phyloP scores from a whole-genome alignment of 768 basidiomycete genomes.

The Rhizopogon vinicolor region DNA sequence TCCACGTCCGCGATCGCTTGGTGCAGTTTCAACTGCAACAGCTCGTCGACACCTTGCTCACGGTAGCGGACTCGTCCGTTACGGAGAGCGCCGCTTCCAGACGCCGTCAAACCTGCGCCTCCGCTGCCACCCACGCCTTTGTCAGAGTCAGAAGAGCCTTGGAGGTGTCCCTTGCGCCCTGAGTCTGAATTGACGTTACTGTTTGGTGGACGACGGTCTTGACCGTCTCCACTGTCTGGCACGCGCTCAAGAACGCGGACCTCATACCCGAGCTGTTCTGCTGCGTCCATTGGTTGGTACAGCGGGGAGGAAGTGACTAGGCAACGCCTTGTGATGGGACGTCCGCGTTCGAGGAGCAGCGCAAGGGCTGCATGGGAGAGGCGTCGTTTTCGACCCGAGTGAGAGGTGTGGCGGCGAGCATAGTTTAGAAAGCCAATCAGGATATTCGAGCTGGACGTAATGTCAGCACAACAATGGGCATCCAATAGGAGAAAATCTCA shows the following conservation, averaged over 20 bases:
- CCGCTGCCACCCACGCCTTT: slow-evolving; percentile 23
- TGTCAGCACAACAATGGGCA: not conserved
- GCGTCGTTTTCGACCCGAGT: slow-evolving; percentile 38
- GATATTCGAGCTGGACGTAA: slow-evolving; percentile 68
- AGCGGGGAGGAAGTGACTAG: slow-evolving; percentile 80
- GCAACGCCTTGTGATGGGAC: slow-evolving; percentile 68
- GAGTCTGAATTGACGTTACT: slow-evolving; percentile 9
- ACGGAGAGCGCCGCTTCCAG: slow-evolving; percentile 13
- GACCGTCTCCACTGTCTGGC: slow-evolving; percentile 60
- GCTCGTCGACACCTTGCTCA: slow-evolving; percentile 94
- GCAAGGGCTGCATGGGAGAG: slow-evolving; percentile 76
- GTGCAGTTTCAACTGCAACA: slow-evolving; percentile 88
- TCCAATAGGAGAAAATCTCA: slow-evolving; percentile 18
- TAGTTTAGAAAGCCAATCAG: slow-evolving; percentile 77
- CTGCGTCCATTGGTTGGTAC: slow-evolving; percentile 75
- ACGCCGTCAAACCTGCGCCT: slow-evolving; percentile 8
- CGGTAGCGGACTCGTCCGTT: slow-evolving; percentile 54
- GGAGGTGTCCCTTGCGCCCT: slow-evolving; percentile 13
- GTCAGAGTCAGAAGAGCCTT: slow-evolving; percentile 13
- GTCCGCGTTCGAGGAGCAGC: slow-evolving; percentile 77
- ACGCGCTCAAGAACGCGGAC: slow-evolving; percentile 67
- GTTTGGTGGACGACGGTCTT: slow-evolving; percentile 38
- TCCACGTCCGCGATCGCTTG: slow-evolving; percentile 77
- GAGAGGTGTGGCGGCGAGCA: slow-evolving; percentile 48
- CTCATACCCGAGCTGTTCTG: slow-evolving; percentile 71